Base-by-base conservation (phyloP, 2,329 filamentous ascomycete genomes). In the Eutypa lata region DNA sequence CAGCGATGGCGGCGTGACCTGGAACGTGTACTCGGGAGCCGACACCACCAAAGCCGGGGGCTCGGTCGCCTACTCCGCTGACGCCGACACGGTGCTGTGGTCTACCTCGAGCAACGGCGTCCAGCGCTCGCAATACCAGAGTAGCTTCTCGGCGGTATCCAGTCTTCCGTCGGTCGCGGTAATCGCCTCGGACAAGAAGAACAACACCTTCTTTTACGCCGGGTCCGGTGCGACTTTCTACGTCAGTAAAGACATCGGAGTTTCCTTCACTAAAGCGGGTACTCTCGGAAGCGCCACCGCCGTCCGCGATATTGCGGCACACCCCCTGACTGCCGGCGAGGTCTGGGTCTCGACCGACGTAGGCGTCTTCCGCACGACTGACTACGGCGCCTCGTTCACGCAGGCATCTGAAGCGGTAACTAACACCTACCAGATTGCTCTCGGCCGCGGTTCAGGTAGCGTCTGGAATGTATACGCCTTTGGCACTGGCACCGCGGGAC, bases 311-410 rank as follows among this genome's bases (percentile, higher is more conserved):
- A 74, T 88, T 10, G 80, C 79, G 16, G 74, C 74, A 1, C 76
- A 86, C 56, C 83, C 84, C 0, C 74, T 76, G 6, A 72, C 74
- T 11, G 80, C 82, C 0, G 85, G 87, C 13, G 80, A 84, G 47
- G 75, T 89, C 47, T 82, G 76, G 66, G 80, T 80, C 2, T 81
- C 80, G 1, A 83, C 81, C 0, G 72, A 82, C 50, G 67, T 61
- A 0, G 82, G 82, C 6, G 65, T 85, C 47, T 83, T 79, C 68
- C 75, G 75, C 58, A 81, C 77, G 10, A 77, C 73, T 6, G 65
- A 84, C 63, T 81, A 69, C 35, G 82, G 79, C 5, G 62, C 65
- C 3, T 73, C 72, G 1, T 83, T 83, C 57, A 69, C 72, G 0
- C 64, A 72, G 24, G 60, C 73, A 0, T 69, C 71, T 5, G 60